Evolutionary conservation across 345 rosid genomes (phyloP).

Genomic region (Camelina laxa): DNA sequence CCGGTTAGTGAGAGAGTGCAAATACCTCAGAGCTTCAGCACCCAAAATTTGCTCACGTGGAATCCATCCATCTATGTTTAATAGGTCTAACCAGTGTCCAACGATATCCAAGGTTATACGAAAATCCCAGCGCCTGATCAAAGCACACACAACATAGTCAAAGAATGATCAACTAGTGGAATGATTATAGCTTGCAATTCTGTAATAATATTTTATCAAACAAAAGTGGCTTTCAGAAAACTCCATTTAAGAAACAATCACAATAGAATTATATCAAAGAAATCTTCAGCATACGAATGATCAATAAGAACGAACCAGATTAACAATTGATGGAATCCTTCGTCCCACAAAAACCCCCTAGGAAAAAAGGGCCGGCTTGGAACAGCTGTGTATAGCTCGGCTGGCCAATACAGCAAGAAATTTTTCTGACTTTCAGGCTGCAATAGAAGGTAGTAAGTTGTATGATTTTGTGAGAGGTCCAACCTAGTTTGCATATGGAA

Average conservation of each 20-base stretch:
- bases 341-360: conserved; percentile 97
- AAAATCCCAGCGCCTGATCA: conserved; percentile 93
- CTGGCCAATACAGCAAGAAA: conserved; percentile 90
- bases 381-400: conserved; percentile 96
- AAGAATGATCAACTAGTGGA: conserved; percentile 24
- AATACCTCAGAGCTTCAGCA: conserved; percentile 92
- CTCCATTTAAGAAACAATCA: conserved; percentile 17
- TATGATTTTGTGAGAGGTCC: conserved; percentile 41
- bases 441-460: conserved; percentile 49
- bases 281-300: conserved; percentile 12
- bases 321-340: conserved; percentile 96
- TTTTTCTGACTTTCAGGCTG: conserved; percentile 61
- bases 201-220: conserved; percentile 16
- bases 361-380: conserved; percentile 98
- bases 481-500: conserved; percentile 15
- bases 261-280: conserved; percentile 17
- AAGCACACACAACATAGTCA: conserved; percentile 25
- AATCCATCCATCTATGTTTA: conserved; percentile 98
- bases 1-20: conserved; percentile 17
- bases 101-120: conserved; percentile 85
- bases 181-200: conserved; percentile 17
- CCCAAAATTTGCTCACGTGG: conserved; percentile 98
- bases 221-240: conserved; percentile 1
- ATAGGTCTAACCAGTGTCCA: conserved; percentile 98
- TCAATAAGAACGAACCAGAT: conserved; percentile 69